These are phyloP conservation scores for Emmonsiellopsis sp. DNA, from an alignment of 2,329 filamentous ascomycete genomes.

Conservation along the genomic window DNA sequence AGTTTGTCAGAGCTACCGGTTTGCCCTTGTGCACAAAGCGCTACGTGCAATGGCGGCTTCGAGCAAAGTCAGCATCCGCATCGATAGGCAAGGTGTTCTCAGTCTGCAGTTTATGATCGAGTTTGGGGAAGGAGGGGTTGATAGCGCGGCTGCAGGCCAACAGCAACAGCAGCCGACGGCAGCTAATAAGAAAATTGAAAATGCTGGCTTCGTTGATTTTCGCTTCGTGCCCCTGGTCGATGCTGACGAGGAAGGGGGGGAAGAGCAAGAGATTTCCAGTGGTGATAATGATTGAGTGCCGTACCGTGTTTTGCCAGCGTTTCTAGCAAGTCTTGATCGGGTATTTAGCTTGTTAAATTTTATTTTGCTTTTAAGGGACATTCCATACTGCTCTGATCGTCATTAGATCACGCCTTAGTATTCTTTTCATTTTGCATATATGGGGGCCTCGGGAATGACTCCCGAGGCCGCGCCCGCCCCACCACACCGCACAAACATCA, in stretches of 20 bases:
- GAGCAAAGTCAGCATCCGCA: slow-evolving; percentile 82
- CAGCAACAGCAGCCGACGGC: slow-evolving; percentile 5
- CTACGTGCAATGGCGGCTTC: slow-evolving; percentile 87
- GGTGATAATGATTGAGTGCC: background rate
- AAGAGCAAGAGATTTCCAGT: slow-evolving; percentile 12
- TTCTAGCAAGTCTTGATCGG: background rate
- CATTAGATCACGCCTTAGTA: no score
- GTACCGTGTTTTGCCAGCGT: background rate
- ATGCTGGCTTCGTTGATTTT: slow-evolving; percentile 39
- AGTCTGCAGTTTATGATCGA: slow-evolving; percentile 97
- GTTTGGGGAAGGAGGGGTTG: slow-evolving; percentile 50
- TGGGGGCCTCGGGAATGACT: no score
- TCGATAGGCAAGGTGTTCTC: slow-evolving; percentile 80
- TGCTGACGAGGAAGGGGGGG: slow-evolving; percentile 27
- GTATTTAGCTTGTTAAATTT: background rate
- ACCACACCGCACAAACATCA: no score
- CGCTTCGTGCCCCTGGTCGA: slow-evolving; percentile 38
- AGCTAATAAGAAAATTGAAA: slow-evolving; percentile 16
- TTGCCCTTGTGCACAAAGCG: slow-evolving; percentile 74
- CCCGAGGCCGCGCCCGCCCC: no score
- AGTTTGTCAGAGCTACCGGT: slow-evolving; percentile 74
- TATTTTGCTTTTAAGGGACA: no score
- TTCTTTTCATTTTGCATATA: no score
- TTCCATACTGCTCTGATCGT: no score
- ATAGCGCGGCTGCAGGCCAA: slow-evolving; percentile 13